Percentiles rank a stretch among this genome's conserved stretches.
Evolutionary conservation across 2,329 filamentous ascomycete genomes (phyloP).

Genomic region (Bipolaris zeicola): DNA sequence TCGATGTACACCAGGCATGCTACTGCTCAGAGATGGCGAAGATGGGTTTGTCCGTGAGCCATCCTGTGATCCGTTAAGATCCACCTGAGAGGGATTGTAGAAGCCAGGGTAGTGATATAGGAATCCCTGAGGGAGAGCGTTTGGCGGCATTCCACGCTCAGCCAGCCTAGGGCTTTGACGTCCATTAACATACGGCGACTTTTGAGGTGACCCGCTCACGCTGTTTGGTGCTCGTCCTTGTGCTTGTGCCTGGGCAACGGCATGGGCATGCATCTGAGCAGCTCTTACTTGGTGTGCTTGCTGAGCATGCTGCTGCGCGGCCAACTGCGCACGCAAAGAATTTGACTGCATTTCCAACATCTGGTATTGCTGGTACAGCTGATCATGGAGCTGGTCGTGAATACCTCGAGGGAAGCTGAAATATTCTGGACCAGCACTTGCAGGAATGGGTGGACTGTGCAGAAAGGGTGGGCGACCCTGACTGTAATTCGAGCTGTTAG

Average conservation of each 20-base stretch:
- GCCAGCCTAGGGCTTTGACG: conserved; percentile 41
- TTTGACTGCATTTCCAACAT: conserved; percentile 52
- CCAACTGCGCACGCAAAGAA: conserved; percentile 43
- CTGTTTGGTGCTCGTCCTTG: conserved; percentile 42
- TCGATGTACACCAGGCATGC: conserved; percentile 52
- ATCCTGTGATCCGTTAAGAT: conserved; percentile 47
- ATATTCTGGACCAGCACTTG: conserved; percentile 50
- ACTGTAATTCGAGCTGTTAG: conserved; percentile 59
- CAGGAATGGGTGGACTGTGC: conserved; percentile 51
- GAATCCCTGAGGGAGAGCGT: conserved; percentile 48
- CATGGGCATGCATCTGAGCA: conserved; percentile 45
- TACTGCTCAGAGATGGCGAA: conserved; percentile 54
- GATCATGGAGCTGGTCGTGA: conserved; percentile 54
- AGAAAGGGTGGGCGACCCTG: conserved; percentile 48
- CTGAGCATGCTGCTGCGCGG: conserved; percentile 45
- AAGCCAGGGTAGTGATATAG: conserved; percentile 55
- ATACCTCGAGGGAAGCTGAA: conserved; percentile 49
- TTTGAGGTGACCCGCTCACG: conserved; percentile 50
- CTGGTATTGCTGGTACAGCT: conserved; percentile 57
- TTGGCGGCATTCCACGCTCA: conserved; percentile 37
- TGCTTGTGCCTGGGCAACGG: conserved; percentile 46
- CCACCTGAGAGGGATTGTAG: conserved; percentile 48
- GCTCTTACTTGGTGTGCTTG: conserved; percentile 48
- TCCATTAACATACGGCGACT: conserved; percentile 41
- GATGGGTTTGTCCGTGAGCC: conserved; percentile 56